Evolutionary conservation across 2,329 filamentous ascomycete genomes (phyloP), one percentile per base, ranked within the genome.

Genomic region (Pseudocercospora ulei): DNA sequence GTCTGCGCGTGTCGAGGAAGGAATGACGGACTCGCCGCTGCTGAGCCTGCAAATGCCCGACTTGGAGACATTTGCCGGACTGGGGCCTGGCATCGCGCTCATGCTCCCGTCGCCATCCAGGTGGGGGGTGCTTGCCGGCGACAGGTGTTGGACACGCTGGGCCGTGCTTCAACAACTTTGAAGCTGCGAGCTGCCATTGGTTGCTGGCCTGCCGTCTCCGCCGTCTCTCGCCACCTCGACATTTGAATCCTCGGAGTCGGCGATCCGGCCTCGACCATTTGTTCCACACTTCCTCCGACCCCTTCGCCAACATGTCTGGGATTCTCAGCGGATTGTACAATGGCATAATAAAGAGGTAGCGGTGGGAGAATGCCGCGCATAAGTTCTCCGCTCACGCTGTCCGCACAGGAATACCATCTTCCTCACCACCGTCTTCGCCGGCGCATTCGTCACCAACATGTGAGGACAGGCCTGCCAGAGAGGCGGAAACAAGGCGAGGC

Each of bases 371-470:
- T 90, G 71, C 66, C 76, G 8, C 9, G 30, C 12, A 33, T 17
- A 33, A 33, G 30, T 33, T 12, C n/a, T 33, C 11, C 11, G 18
- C 30, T 33, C 18, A 33, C 18, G 18, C 60, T 59, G 96, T 54
- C 80, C 96, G 72, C 79, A 81, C 65, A 79, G 75, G 62, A 98
- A 98, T 73, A 80, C 74, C 57, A 72, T 81, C 63, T 94, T 94
- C 76, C 72, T 98, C 57, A 80, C 76, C 53, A 73, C 78, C 50
- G 82, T 98, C 61, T 98, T 98, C 64, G 75, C 70, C 54, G 73
- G 77, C 52, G 88, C 87, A 53, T 98, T 98, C 62, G 83, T 73
- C 50, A 86, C 93, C 62, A 85, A 96, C 71, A 74, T 98, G 90
- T 98, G 76, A 68, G 49, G 45, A 39, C 40, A 46, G 41, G 35